Evolutionary conservation across 139 green algal genomes (phyloP).

Genomic region (Parachlorella kessleri): DNA sequence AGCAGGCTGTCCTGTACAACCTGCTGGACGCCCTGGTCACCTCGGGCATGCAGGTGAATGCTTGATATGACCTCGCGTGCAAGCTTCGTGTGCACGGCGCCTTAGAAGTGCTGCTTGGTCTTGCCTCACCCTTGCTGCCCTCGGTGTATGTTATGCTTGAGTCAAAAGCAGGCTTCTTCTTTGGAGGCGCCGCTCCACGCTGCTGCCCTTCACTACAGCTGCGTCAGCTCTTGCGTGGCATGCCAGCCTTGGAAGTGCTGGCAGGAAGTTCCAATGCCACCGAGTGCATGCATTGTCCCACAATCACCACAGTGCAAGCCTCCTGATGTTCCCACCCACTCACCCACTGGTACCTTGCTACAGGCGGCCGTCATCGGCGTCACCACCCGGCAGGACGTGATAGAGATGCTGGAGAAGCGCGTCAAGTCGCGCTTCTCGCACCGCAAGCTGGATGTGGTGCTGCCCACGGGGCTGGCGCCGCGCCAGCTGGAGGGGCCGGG

Average conservation of each 20-base stretch:
- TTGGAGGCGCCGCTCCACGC: neutral
- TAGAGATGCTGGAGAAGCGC: constrained; percentile 85
- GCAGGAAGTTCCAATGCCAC: no score
- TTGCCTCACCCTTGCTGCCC: neutral
- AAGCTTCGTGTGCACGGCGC: neutral
- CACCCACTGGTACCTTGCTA: no score
- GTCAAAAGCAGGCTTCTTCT: neutral
- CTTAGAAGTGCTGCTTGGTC: no score
- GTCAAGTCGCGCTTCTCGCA: constrained; percentile 77
- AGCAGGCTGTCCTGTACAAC: constrained; percentile 88
- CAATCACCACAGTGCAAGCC: neutral
- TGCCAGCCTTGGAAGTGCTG: no score
- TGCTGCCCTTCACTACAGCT: neutral
- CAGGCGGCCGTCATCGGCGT: constrained; percentile 76
- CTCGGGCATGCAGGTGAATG: constrained; percentile 37
- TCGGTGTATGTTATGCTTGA: neutral
- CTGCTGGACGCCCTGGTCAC: constrained; percentile 79
- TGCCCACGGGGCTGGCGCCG: constrained; percentile 8
- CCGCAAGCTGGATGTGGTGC: constrained; percentile 50
- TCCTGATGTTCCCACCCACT: neutral
- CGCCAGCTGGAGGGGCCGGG: neutral
- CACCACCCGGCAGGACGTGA: constrained; percentile 63
- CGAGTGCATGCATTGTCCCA: no score
- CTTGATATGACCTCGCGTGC: neutral
- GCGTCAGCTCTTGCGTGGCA: no score